phyloP scores from a whole-genome alignment of 2,329 filamentous ascomycete genomes.

The Boeremia lycopersici region DNA sequence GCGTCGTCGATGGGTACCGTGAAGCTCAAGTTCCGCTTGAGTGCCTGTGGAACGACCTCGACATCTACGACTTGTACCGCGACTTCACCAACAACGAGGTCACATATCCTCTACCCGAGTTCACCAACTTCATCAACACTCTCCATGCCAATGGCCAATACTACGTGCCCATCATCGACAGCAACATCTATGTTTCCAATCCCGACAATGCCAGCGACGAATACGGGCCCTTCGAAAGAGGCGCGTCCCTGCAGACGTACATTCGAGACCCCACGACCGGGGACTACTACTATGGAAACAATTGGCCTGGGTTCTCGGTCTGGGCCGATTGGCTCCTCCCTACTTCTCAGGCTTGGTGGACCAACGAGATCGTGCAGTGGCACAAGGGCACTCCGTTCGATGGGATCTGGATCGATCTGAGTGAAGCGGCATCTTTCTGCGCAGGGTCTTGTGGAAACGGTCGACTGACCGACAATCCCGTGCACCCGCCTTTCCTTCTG shows the following conservation, averaged over 20 bases:
- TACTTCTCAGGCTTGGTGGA: slow-evolving; percentile 63
- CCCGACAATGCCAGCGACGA: slow-evolving; percentile 67
- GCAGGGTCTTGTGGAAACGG: slow-evolving; percentile 70
- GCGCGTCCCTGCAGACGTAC: slow-evolving; percentile 53
- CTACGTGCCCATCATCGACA: slow-evolving; percentile 64
- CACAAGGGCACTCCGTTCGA: slow-evolving; percentile 59
- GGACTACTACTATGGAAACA: slow-evolving; percentile 56
- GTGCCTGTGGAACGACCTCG: slow-evolving; percentile 49
- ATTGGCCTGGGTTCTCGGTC: slow-evolving; percentile 63
- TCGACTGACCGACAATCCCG: slow-evolving; percentile 67
- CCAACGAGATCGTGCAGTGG: slow-evolving; percentile 54
- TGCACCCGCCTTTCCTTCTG: slow-evolving; percentile 66
- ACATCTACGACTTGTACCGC: slow-evolving; percentile 53
- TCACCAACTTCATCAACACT: slow-evolving; percentile 54
- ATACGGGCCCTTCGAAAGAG: slow-evolving; percentile 55
- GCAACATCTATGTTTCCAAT: slow-evolving; percentile 71
- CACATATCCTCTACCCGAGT: slow-evolving; percentile 56
- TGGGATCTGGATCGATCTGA: slow-evolving; percentile 65
- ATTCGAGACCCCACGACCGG: slow-evolving; percentile 57
- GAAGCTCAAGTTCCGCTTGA: slow-evolving; percentile 59
- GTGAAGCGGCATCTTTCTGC: slow-evolving; percentile 65
- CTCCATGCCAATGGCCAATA: slow-evolving; percentile 60
- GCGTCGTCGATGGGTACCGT: slow-evolving; percentile 57
- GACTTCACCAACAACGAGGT: slow-evolving; percentile 61
- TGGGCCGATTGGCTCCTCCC: slow-evolving; percentile 64